Percentiles rank a stretch among this genome's conserved stretches.
These are phyloP conservation scores for Apiotrichum laibachii DNA, from an alignment of 1,284 basidiomycete species.

Conservation along the genomic window DNA sequence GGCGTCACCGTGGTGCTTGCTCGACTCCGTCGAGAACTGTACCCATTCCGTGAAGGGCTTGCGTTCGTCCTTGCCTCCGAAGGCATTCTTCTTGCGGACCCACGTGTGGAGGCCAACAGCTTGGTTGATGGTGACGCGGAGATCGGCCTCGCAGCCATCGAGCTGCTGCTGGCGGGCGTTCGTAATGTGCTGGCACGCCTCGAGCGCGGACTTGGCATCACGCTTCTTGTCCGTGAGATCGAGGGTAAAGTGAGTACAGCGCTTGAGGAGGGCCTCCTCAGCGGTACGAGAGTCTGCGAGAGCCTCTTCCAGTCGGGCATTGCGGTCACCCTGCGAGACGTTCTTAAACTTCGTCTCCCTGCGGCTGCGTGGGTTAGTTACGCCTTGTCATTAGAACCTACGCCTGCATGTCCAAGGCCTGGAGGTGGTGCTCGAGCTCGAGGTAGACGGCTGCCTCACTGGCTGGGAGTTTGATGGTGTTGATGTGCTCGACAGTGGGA, in stretches of 20 bases:
- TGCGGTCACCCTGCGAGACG: constrained; percentile 67
- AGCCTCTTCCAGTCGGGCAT: constrained; percentile 78
- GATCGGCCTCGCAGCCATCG: constrained; percentile 71
- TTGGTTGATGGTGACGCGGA: constrained; percentile 64
- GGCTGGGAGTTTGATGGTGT: constrained; percentile 74
- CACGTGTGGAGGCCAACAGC: constrained; percentile 57
- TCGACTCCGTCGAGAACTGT: constrained; percentile 43
- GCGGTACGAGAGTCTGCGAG: constrained; percentile 86
- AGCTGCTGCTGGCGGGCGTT: constrained; percentile 74
- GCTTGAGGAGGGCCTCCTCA: constrained; percentile 85
- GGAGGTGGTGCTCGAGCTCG: constrained; percentile 90
- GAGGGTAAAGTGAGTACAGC: constrained; percentile 82
- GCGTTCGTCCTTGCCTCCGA: constrained; percentile 23
- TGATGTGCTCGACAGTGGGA: constrained; percentile 67
- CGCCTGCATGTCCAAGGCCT: constrained; percentile 53
- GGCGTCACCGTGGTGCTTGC: constrained; percentile 59
- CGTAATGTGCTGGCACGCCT: constrained; percentile 88
- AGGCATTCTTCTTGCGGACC: constrained; percentile 31
- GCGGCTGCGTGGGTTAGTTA: constrained; percentile 53
- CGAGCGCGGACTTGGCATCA: constrained; percentile 65
- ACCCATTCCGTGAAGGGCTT: constrained; percentile 45
- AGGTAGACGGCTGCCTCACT: constrained; percentile 93
- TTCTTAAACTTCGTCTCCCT: constrained; percentile 68
- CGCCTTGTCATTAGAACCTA: constrained; percentile 17
- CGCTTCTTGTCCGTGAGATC: constrained; percentile 61